Evolutionary conservation across 176 grass and related monocot genomes (phyloP).

Genomic region (Oryza australiensis): DNA sequence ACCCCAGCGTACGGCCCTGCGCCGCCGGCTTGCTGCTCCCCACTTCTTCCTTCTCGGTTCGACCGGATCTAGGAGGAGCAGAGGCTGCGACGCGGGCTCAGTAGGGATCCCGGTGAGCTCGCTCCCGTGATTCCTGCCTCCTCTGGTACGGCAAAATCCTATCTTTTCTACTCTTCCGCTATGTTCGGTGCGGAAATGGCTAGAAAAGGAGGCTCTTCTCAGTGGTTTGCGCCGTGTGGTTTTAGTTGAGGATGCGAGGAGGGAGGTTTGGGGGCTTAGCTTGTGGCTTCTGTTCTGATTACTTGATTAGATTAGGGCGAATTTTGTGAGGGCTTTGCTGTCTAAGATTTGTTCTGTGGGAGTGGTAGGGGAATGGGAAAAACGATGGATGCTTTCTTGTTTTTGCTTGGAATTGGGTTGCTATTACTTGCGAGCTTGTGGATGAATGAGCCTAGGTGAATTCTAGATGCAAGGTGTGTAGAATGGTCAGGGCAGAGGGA

Average conservation of each 20-base stretch:
- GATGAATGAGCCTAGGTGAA: neutral
- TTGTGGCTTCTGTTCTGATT: neutral
- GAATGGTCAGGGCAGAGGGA: neutral
- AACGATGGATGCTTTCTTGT: neutral
- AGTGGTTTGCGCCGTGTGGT: neutral
- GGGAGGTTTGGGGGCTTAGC: neutral
- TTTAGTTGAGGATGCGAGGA: neutral
- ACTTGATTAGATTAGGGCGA: neutral
- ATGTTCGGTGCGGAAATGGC: conserved; percentile 7
- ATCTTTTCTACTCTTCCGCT: neutral
- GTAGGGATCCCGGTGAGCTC: neutral
- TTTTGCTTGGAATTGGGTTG: neutral
- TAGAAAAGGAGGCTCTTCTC: neutral
- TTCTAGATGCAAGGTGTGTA: neutral
- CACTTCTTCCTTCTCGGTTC: neutral
- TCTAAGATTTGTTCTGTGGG: conserved; percentile 3
- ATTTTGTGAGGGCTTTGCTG: neutral
- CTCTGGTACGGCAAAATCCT: conserved; percentile 10
- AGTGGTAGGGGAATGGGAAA: neutral
- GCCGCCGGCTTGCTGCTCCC: neutral
- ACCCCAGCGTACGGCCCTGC: neutral
- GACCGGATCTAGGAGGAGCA: conserved; percentile 27
- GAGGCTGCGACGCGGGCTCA: neutral
- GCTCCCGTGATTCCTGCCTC: neutral
- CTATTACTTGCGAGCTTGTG: neutral